phyloP scores from a whole-genome alignment of 345 rosid species.

The Brassica nigra region DNA sequence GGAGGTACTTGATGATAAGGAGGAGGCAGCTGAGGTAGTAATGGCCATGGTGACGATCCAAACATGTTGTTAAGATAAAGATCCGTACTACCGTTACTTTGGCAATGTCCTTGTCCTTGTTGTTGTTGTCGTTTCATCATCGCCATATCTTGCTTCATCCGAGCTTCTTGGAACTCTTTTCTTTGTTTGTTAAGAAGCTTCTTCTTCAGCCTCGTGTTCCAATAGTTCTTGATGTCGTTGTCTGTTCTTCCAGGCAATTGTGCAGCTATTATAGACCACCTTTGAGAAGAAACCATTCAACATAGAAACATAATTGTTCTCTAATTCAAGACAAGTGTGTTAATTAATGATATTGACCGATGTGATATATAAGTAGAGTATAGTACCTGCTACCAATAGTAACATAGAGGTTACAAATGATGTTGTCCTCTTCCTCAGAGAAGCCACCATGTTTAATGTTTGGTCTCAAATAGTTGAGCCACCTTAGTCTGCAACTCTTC shows the following conservation, averaged over 20 bases:
- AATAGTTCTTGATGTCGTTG: constrained; percentile 79
- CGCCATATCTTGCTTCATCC: constrained; percentile 52
- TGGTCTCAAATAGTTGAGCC: constrained; percentile 85
- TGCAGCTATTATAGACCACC: constrained; percentile 89
- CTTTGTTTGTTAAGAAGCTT: constrained; percentile 71
- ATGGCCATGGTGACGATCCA: constrained; percentile 49
- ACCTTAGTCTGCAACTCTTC: constrained; percentile 78
- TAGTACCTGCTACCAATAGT: constrained; percentile 69
- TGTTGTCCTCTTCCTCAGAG: constrained; percentile 65
- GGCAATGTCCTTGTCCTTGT: constrained; percentile 29
- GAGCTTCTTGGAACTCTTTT: constrained; percentile 49
- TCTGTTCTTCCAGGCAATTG: constrained; percentile 83
- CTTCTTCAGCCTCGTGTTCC: constrained; percentile 84
- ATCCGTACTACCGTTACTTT: constrained; percentile 36
- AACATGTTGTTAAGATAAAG: constrained; percentile 41
- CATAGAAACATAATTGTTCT: constrained; percentile 2
- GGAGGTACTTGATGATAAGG: constrained; percentile 34
- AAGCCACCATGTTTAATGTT: constrained; percentile 72
- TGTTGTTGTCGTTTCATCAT: constrained; percentile 45
- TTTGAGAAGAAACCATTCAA: neutral
- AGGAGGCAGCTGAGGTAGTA: constrained; percentile 36
- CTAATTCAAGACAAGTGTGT: constrained; percentile 12
- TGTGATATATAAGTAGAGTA: neutral
- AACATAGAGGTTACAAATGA: constrained; percentile 56
- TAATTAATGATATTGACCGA: neutral